Evolutionary conservation across 345 rosid genomes (phyloP).

Genomic region (Erucastrum elatum): DNA sequence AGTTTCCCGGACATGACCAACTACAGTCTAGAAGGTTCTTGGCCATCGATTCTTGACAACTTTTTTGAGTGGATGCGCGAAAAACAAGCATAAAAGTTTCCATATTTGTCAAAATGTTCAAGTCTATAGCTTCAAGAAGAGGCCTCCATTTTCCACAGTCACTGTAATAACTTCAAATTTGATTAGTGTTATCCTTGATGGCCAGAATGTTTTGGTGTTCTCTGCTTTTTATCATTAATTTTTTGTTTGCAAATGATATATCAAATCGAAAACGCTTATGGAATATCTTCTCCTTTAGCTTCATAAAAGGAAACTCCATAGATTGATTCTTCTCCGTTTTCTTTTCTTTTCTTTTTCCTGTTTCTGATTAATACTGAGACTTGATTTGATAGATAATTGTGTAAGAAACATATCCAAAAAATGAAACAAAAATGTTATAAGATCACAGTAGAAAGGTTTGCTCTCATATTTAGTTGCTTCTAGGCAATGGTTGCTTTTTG

Average conservation of each 20-base stretch:
- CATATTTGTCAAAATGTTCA: slow-evolving; percentile 9
- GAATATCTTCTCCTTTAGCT: slow-evolving; percentile 22
- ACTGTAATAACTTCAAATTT: background rate
- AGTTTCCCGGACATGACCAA: slow-evolving; percentile 77
- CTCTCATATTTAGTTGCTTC: too few species aligned
- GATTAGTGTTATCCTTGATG: background rate
- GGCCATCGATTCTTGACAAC: slow-evolving; percentile 97
- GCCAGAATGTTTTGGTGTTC: background rate
- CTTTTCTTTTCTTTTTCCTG: background rate
- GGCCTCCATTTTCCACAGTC: slow-evolving; percentile 17
- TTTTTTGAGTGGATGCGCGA: slow-evolving; percentile 95
- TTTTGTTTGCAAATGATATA: background rate
- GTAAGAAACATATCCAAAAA: slow-evolving; percentile 3
- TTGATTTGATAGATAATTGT: background rate
- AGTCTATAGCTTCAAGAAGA: slow-evolving; percentile 46
- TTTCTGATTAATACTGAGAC: background rate
- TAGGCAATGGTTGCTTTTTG: too few species aligned
- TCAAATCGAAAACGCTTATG: background rate
- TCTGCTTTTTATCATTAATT: slow-evolving; percentile 10
- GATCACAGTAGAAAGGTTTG: slow-evolving; percentile 8
- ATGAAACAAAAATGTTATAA: slow-evolving; percentile 10
- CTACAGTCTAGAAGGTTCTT: slow-evolving; percentile 86
- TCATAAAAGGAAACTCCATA: background rate
- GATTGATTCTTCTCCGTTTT: slow-evolving; percentile 9
- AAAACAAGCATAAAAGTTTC: slow-evolving; percentile 54